Conservation (phyloP, 805 yeast genomes). For the Wickerhamiella vanderwaltii region DNA sequence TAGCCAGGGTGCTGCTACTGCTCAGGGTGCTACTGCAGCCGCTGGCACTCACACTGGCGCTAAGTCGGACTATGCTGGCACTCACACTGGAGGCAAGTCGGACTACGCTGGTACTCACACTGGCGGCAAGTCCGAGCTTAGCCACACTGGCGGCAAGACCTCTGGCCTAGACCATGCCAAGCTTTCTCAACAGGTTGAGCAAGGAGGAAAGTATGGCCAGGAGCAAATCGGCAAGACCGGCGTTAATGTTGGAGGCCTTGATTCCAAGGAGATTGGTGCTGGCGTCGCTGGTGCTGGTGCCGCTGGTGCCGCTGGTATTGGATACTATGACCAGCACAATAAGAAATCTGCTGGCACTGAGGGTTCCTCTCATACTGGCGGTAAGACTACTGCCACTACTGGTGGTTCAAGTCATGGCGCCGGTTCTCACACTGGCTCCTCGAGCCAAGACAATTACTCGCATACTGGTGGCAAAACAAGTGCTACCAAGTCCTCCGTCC, state of each 20-base stretch:
- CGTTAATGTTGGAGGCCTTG: conserved; percentile 4
- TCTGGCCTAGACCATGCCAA: not conserved
- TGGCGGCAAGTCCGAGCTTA: not conserved
- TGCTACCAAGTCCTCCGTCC: not conserved
- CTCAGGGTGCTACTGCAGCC: conserved; percentile 8
- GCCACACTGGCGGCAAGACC: not conserved
- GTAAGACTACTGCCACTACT: not conserved
- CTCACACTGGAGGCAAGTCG: conserved; percentile 2
- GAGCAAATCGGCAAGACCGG: conserved; percentile 2
- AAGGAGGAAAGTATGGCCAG: conserved; percentile 3
- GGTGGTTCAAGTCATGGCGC: conserved; percentile 5
- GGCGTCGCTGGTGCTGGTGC: conserved; percentile 11
- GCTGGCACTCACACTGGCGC: not conserved
- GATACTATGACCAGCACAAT: not conserved
- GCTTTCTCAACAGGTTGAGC: not conserved
- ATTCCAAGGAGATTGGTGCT: conserved; percentile 7
- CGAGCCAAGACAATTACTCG: conserved; percentile 10
- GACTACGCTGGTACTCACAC: not conserved
- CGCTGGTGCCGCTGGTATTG: conserved; percentile 6
- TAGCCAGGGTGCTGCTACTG: conserved; percentile 4
- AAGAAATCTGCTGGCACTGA: not conserved
- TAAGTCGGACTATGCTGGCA: not conserved
- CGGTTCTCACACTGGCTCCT: conserved; percentile 12
- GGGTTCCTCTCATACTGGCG: not conserved
- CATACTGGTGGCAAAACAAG: conserved; percentile 11